A percentile compares a stretch with the other conserved stretches of the same genome.
phyloP scores from a whole-genome alignment of 192 early-diverging fungal genomes.

The Backusella morwellensis region DNA sequence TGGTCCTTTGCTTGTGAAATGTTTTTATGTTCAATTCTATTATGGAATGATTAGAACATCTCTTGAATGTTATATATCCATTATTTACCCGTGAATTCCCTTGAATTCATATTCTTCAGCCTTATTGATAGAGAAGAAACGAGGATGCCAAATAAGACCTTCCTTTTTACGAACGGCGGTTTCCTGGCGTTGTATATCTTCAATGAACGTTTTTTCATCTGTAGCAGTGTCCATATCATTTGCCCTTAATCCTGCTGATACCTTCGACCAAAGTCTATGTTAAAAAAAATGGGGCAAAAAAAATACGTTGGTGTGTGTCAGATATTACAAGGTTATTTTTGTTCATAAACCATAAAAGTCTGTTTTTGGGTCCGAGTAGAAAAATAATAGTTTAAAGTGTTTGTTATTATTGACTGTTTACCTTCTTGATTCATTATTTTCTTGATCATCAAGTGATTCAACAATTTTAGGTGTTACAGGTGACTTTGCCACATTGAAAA shows the following conservation, averaged over 20 bases:
- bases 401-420: not conserved
- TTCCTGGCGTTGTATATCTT: slow-evolving; percentile 68
- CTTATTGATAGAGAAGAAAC: slow-evolving; percentile 56
- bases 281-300: not conserved
- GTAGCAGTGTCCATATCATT: slow-evolving; percentile 70
- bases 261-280: slow-evolving; percentile 64
- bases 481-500: not conserved
- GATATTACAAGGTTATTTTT: not conserved
- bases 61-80: no score
- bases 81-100: slow-evolving; percentile 18
- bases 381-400: not conserved
- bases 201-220: slow-evolving; percentile 65
- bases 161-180: slow-evolving; percentile 52
- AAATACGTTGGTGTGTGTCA: not conserved
- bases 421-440: slow-evolving; percentile 15
- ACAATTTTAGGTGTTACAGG: not conserved
- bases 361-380: not conserved
- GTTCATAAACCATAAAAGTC: not conserved
- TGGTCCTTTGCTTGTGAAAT: not conserved
- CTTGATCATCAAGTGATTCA: slow-evolving; percentile 6
- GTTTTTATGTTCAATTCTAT: slow-evolving; percentile 9
- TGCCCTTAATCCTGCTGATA: slow-evolving; percentile 65
- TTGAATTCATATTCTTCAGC: slow-evolving; percentile 44
- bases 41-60: not conserved
- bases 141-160: slow-evolving; percentile 54